Conservation (phyloP, 2,329 filamentous ascomycete species). For the Colletotrichum sp. region DNA sequence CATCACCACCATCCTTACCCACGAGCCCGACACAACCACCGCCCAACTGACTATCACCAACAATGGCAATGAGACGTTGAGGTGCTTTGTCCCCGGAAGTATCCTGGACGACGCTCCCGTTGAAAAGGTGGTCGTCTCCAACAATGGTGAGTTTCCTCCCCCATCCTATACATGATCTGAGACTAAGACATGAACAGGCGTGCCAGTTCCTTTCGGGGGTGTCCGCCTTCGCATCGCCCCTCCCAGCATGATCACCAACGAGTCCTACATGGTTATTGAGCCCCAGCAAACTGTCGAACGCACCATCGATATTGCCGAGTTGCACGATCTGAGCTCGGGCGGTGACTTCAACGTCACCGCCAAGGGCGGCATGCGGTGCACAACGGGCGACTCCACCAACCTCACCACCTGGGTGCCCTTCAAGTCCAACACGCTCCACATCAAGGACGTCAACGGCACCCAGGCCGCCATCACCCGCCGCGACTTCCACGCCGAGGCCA, state of each 20-base stretch:
- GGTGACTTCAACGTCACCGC: slow-evolving; percentile 59
- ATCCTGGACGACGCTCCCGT: slow-evolving; percentile 52
- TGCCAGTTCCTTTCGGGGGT: slow-evolving; percentile 45
- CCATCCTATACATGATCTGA: neutral
- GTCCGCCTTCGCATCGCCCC: slow-evolving; percentile 52
- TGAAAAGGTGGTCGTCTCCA: slow-evolving; percentile 53
- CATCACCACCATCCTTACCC: slow-evolving; percentile 39
- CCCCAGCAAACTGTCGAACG: slow-evolving; percentile 50
- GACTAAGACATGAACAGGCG: neutral
- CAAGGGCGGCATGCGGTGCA: slow-evolving; percentile 57
- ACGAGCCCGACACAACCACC: slow-evolving; percentile 47
- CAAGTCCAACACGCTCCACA: slow-evolving; percentile 59
- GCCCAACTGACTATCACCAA: slow-evolving; percentile 54
- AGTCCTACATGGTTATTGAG: slow-evolving; percentile 50
- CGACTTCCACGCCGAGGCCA: slow-evolving; percentile 41
- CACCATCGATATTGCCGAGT: slow-evolving; percentile 55
- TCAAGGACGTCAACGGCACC: slow-evolving; percentile 58
- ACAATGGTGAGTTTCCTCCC: slow-evolving; percentile 35
- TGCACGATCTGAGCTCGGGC: slow-evolving; percentile 50
- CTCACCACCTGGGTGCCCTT: slow-evolving; percentile 57
- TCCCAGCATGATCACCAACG: slow-evolving; percentile 39
- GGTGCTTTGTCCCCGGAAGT: slow-evolving; percentile 53
- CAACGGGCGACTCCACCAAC: slow-evolving; percentile 50
- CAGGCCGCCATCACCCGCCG: slow-evolving; percentile 53
- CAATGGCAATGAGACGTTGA: slow-evolving; percentile 45